Base-by-base conservation (phyloP, 345 rosid species). In the Noccaea caerulescens region DNA sequence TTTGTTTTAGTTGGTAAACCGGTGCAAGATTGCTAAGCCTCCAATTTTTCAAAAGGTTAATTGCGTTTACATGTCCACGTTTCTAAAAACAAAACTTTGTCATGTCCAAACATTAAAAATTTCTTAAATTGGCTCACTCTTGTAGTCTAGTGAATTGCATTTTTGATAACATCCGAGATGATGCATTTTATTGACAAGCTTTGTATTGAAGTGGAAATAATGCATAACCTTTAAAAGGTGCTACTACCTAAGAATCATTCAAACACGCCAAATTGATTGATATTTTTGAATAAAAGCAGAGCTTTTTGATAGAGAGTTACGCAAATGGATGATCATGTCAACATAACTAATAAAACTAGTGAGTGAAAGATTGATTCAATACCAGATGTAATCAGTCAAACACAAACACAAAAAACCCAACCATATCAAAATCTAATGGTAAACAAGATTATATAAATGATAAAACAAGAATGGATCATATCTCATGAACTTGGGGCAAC, bases 401-500 rank as follows among this genome's bases (percentile, higher is more conserved):
- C 63, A 18, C 44, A 33, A 2, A 8, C 2, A 36, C 23, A 36
- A 8, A 18, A 18, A 43, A 43, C 9, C 8, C 27, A 42, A 18
- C 27, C 34, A 51, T 52, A 18, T 18, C 25, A 45, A 32, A 42
- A 11, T n/a, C 27, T 9, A 6, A 27, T 10, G 10, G 11, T n/a
- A 20, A 3, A 20, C 36, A 36, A 57, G 13, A 38, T 58, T 33
- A 13, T 5, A 10, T 12, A 66, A 12, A 34, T 38, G 47, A 25
- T 6, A n/a, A 52, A n/a, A 25, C 50, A 65, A 67, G 62, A 16
- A 55, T 45, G n/a, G 10, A 20, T 45, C 57, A 52, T 36, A 30
- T 47, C 25, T 37, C 58, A 69, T 6, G 39, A 50, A 23, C 41
- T 46, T 25, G 53, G 12, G 58, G 30, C 14, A 43, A 38, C 25